These are phyloP conservation scores for Poronia punctata DNA, from an alignment of 495 filamentous ascomycete species.

Conservation along the genomic window DNA sequence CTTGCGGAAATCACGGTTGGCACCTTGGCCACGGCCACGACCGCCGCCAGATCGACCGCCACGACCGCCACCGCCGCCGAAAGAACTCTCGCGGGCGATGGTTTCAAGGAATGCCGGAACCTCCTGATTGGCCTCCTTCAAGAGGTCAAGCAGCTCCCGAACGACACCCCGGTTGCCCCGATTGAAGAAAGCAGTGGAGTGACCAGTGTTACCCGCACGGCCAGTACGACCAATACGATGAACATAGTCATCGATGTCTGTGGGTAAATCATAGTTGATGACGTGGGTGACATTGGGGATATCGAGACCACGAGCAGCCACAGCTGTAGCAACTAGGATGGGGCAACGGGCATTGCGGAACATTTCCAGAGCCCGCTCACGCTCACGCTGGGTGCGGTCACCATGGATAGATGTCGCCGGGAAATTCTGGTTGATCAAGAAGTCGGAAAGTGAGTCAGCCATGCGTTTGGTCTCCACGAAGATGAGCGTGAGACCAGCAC, in stretches of 20 bases:
- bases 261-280: slow-evolving; percentile 97
- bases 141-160: slow-evolving; percentile 85
- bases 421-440: slow-evolving; percentile 96
- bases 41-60: slow-evolving; percentile 66
- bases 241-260: slow-evolving; percentile 98
- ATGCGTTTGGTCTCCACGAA: slow-evolving; percentile 99
- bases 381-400: slow-evolving; percentile 96
- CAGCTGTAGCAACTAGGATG: slow-evolving; percentile 92
- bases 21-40: slow-evolving; percentile 54
- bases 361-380: slow-evolving; percentile 93
- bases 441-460: slow-evolving; percentile 95
- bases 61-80: slow-evolving; percentile 64
- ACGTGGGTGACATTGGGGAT: slow-evolving; percentile 98
- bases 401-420: slow-evolving; percentile 98
- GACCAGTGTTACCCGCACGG: slow-evolving; percentile 97
- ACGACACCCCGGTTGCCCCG: slow-evolving; percentile 97
- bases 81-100: slow-evolving; percentile 88
- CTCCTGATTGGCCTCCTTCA: slow-evolving; percentile 98
- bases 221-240: slow-evolving; percentile 99
- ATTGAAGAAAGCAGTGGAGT: slow-evolving; percentile 99
- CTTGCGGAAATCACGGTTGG: slow-evolving; percentile 87
- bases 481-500: slow-evolving; percentile 84
- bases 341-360: slow-evolving; percentile 95
- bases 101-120: slow-evolving; percentile 89
- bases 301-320: slow-evolving; percentile 91